Conservation (phyloP, 805 yeast genomes). For the Saturnispora saitoi region DNA sequence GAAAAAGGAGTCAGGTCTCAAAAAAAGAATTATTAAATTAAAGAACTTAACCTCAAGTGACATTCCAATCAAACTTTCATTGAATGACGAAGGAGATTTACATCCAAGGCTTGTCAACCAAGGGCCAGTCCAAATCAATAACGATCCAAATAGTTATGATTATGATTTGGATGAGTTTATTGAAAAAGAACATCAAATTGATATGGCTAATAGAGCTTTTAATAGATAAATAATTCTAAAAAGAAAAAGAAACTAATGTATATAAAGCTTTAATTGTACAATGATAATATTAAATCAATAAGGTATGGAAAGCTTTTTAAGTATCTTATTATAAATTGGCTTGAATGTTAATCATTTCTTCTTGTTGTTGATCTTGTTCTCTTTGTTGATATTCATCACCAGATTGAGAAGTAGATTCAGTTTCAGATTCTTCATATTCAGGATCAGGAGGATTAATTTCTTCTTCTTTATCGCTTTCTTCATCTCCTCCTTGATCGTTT, state of each 20-base stretch:
- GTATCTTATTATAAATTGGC: background rate
- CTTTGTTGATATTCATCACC: slow-evolving; percentile 4
- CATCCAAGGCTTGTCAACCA: background rate
- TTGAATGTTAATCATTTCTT: background rate
- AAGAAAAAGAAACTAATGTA: background rate
- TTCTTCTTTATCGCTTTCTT: slow-evolving; percentile 11
- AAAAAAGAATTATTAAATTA: slow-evolving; percentile 4
- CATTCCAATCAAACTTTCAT: slow-evolving; percentile 24
- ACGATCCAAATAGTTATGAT: slow-evolving; percentile 38
- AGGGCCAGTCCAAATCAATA: slow-evolving; percentile 8
- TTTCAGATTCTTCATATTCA: slow-evolving; percentile 5
- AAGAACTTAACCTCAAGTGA: slow-evolving; percentile 17
- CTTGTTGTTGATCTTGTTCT: background rate
- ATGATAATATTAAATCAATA: background rate
- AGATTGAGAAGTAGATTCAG: slow-evolving; percentile 2
- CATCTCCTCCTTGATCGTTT: slow-evolving; percentile 16
- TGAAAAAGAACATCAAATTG: slow-evolving; percentile 26
- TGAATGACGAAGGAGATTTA: slow-evolving; percentile 11
- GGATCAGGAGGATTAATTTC: slow-evolving; percentile 8
- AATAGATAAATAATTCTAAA: background rate
- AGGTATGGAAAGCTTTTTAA: too few species aligned
- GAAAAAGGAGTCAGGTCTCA: slow-evolving; percentile 1
- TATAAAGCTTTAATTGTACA: background rate
- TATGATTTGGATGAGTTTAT: slow-evolving; percentile 42
- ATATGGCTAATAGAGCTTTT: slow-evolving; percentile 11